These are phyloP conservation scores for Cymodocea nodosa DNA, from an alignment of 116 monocot genomes.

Conservation along the genomic window DNA sequence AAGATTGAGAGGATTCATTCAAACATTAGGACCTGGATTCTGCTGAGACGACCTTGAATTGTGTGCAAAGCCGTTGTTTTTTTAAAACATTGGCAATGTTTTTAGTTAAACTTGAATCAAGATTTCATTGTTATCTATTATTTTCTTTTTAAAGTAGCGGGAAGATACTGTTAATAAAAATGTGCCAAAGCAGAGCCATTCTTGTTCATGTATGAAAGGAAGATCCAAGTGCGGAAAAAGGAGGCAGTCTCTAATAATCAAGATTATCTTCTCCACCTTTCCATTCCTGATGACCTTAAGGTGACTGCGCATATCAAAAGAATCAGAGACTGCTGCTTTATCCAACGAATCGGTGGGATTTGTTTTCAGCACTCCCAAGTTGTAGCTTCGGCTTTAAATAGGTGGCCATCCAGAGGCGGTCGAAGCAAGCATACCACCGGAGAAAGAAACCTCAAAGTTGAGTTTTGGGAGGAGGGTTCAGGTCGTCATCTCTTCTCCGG, in stretches of 20 bases:
- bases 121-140: no score
- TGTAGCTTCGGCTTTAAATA: conserved; percentile 11
- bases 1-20: no score
- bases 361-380: background rate
- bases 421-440: background rate
- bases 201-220: background rate
- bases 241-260: background rate
- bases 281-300: conserved; percentile 19
- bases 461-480: background rate
- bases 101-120: no score
- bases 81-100: no score
- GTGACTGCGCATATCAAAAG: conserved; percentile 25
- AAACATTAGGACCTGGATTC: no score
- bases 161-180: no score
- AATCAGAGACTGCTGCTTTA: background rate
- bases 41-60: no score
- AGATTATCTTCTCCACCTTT: conserved; percentile 1
- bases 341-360: background rate
- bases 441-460: background rate
- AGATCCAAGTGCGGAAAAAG: background rate
- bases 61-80: no score
- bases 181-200: background rate
- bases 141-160: no score
- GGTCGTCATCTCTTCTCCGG: background rate
- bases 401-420: background rate